phyloP scores from a whole-genome alignment of 768 basidiomycete species.

The Xerocomellus intermedius region DNA sequence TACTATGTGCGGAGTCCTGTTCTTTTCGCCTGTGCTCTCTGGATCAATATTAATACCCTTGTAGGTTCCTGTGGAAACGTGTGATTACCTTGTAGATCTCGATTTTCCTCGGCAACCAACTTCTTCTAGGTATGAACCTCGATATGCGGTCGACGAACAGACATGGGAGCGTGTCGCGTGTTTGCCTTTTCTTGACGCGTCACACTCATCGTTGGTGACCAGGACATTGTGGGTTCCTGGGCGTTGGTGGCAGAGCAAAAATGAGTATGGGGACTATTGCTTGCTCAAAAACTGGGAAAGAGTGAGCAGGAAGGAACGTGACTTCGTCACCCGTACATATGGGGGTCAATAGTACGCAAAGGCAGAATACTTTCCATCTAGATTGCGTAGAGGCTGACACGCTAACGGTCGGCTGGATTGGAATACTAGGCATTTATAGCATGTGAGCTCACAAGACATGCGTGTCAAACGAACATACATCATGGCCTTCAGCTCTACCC shows the following conservation, averaged over 20 bases:
- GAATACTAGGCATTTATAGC: constrained; percentile 19
- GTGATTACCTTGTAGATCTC: constrained; percentile 89
- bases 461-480: neutral
- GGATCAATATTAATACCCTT: constrained; percentile 1
- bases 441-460: neutral
- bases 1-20: constrained; percentile 63
- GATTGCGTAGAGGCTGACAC: constrained; percentile 19
- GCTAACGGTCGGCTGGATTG: constrained; percentile 10
- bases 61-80: constrained; percentile 68
- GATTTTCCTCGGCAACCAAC: constrained; percentile 75
- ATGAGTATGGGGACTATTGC: constrained; percentile 90
- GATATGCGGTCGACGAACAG: constrained; percentile 62
- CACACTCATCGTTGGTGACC: constrained; percentile 67
- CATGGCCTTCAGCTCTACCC: constrained; percentile 18
- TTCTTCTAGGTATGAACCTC: constrained; percentile 64
- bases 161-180: constrained; percentile 86
- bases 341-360: constrained; percentile 10
- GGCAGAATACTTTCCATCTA: neutral
- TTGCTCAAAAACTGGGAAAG: constrained; percentile 63
- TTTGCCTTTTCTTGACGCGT: constrained; percentile 78
- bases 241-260: constrained; percentile 59
- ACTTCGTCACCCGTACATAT: constrained; percentile 9
- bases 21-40: neutral
- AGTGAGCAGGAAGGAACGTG: constrained; percentile 27
- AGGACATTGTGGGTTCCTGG: constrained; percentile 82